Conservation (phyloP, 2,329 filamentous ascomycete species). For the Didymella lethalis region DNA sequence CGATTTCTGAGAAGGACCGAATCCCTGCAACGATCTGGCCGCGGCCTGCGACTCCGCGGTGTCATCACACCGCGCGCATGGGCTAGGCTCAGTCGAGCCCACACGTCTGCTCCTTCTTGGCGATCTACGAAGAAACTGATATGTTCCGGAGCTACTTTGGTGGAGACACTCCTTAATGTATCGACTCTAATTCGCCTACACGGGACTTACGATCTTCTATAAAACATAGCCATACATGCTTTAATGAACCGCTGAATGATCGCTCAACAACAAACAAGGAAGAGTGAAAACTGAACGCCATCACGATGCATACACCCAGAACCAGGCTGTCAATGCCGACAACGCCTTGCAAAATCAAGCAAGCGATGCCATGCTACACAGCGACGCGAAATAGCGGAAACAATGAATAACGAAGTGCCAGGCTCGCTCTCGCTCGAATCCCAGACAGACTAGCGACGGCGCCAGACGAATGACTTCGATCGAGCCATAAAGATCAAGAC, state of each 20-base stretch:
- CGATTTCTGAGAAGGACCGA: conserved; percentile 17
- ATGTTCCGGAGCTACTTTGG: neutral
- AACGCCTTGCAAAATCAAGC: conserved; percentile 12
- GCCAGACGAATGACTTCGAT: neutral
- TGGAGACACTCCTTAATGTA: neutral
- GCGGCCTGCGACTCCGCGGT: conserved; percentile 28
- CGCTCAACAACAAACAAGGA: conserved; percentile 3
- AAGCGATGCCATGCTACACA: conserved; percentile 8
- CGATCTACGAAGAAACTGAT: neutral
- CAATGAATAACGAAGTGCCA: neutral
- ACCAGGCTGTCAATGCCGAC: neutral
- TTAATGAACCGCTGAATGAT: conserved; percentile 3
- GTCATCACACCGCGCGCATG: conserved; percentile 23
- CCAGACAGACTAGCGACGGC: neutral
- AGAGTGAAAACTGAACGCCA: conserved; percentile 8
- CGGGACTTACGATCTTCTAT: conserved; percentile 19
- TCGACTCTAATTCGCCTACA: conserved; percentile 12
- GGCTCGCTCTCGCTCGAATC: conserved; percentile 2
- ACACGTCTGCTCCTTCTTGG: neutral
- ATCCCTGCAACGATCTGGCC: conserved; percentile 23
- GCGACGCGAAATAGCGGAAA: conserved; percentile 1
- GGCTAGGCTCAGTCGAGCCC: conserved; percentile 4
- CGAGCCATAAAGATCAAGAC: neutral
- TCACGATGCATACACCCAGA: conserved; percentile 8
- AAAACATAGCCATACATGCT: neutral